phyloP scores from a whole-genome alignment of 2,329 filamentous ascomycete species.

The Dactylellina leptospora region DNA sequence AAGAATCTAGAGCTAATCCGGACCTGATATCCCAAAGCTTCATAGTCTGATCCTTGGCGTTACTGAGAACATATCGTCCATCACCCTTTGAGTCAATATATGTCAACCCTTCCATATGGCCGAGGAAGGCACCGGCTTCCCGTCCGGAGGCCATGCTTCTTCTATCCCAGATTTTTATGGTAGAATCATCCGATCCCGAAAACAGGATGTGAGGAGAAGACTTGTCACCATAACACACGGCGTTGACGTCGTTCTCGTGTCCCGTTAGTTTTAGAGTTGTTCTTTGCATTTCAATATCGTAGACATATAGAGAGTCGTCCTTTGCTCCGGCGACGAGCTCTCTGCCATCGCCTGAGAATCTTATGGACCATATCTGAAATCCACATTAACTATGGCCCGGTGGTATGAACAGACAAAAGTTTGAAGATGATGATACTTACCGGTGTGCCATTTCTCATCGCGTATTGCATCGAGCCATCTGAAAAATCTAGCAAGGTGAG shows the following conservation, averaged over 20 bases:
- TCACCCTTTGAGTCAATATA: conserved; percentile 76
- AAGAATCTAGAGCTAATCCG: not conserved
- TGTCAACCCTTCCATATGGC: conserved; percentile 73
- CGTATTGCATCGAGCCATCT: conserved; percentile 43
- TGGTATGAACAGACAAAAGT: not conserved
- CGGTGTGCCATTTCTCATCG: conserved; percentile 60
- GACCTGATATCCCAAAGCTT: conserved; percentile 82
- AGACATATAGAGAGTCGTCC: conserved; percentile 81
- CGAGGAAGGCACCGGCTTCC: conserved; percentile 72
- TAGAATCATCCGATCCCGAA: conserved; percentile 92
- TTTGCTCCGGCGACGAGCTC: conserved; percentile 91
- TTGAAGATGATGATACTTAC: conserved; percentile 58
- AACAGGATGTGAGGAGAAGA: conserved; percentile 89
- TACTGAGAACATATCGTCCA: conserved; percentile 84
- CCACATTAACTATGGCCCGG: conserved; percentile 53
- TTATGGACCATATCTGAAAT: conserved; percentile 79
- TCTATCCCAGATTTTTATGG: conserved; percentile 94
- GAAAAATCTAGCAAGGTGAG: conserved; percentile 58
- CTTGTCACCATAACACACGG: conserved; percentile 92
- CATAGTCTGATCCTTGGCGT: conserved; percentile 95
- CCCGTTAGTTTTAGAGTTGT: conserved; percentile 78
- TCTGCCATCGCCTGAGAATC: conserved; percentile 89
- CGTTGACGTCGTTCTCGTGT: conserved; percentile 90
- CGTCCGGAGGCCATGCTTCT: conserved; percentile 87
- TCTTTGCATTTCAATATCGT: conserved; percentile 83